Evolutionary conservation across 306 rosid genomes (phyloP), one percentile per base, ranked within the genome.

Genomic region (Medicago ruthenica): DNA sequence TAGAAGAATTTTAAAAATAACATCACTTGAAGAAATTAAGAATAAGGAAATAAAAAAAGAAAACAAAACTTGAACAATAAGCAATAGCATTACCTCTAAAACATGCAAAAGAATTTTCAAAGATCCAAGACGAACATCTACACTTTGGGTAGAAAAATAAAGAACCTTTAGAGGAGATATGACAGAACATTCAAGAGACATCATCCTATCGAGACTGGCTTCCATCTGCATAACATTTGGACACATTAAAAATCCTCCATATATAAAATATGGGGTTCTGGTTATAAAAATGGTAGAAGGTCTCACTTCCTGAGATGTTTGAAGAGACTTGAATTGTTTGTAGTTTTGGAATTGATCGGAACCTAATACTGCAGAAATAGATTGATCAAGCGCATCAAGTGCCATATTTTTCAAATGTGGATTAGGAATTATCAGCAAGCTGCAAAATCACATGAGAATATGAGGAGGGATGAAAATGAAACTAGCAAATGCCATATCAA

Each of bases 71-170:
- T 73, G 76, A 80, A 57, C 60, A 72, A 63, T 67, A 58, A 72
- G 64, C 67, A 47, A 51, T 34, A 85, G 70, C 31, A 44, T 79
- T 86, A 94, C 98, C 98, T 94, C 98, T 68, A 92, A 86, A 83
- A 87, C 93, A 86, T 94, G 98, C 83, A 91, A 92, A 68, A 94
- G 98, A 86, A 94, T 91, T 86, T 90, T 94, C 86, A 94, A 84
- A 61, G 98, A 91, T 65, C 98, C 97, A 80, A 80, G 67, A 72
- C 86, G 96, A 41, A 86, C 88, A 82, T 92, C 98, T 77, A 86
- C 78, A 77, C 84, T 88, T 82, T 90, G 88, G 73, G 88, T 86
- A 80, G 98, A 90, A 78, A 83, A 86, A 82, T 92, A 94, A 45
- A 94, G 96, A 87, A 87, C 88, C 86, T 88, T 85, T 12, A 94